Conservation (phyloP, 768 basidiomycete species). For the Suillus cothurnatus region DNA sequence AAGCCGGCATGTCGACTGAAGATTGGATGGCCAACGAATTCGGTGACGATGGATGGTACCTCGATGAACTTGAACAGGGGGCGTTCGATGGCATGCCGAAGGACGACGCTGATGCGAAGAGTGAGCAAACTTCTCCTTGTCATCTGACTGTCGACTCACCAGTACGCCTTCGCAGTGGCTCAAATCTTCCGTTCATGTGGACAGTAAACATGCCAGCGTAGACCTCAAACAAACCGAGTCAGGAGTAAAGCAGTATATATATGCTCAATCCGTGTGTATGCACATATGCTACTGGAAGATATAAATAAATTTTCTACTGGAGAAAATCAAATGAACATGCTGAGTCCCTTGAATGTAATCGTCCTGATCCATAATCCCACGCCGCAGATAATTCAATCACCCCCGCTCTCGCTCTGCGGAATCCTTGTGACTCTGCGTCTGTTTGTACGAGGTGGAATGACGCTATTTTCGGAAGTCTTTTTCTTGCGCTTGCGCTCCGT, state of each 20-base stretch:
- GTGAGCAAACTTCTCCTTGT: background rate
- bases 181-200: background rate
- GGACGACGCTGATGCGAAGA: background rate
- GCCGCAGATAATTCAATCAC: constrained; percentile 13
- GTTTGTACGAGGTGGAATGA: background rate
- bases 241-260: background rate
- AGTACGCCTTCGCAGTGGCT: background rate
- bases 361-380: too few relatives aligned
- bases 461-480: constrained; percentile 21
- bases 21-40: background rate
- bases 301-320: background rate
- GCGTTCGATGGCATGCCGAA: background rate
- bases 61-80: background rate
- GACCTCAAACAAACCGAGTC: background rate
- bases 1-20: background rate
- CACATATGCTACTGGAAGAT: background rate
- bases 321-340: background rate
- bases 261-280: background rate
- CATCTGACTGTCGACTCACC: background rate
- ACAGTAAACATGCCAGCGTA: background rate
- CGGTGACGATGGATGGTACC: background rate
- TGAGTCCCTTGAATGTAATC: background rate
- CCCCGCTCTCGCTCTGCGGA: constrained; percentile 27
- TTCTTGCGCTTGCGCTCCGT: constrained; percentile 39
- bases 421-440: background rate